Conservation (phyloP, 164 flowering plant genomes). For the Houttuynia cordata region DNA sequence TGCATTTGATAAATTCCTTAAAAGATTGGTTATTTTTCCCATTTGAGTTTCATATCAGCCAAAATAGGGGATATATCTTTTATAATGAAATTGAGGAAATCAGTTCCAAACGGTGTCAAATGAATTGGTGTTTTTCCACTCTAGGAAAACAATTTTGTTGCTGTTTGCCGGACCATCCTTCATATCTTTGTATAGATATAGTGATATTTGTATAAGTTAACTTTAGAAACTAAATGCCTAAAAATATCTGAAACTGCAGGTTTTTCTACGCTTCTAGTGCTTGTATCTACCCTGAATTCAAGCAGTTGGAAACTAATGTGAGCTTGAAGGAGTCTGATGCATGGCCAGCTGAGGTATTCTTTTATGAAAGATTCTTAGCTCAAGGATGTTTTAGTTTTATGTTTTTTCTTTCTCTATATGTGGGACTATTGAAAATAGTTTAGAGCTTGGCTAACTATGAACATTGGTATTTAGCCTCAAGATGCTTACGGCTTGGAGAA, state of each 20-base stretch:
- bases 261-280: slow-evolving; percentile 98
- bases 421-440: neutral
- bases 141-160: no score
- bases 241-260: slow-evolving; percentile 26
- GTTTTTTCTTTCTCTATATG: neutral
- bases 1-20: no score
- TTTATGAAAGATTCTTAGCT: no score
- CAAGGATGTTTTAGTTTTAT: neutral
- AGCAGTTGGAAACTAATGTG: slow-evolving; percentile 97
- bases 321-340: slow-evolving; percentile 99
- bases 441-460: neutral
- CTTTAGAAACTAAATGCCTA: neutral
- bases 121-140: no score
- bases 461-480: slow-evolving; percentile 60
- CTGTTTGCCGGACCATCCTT: no score
- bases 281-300: slow-evolving; percentile 95
- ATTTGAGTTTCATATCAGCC: no score
- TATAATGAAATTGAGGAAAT: no score
- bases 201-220: no score
- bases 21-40: no score
- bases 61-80: no score
- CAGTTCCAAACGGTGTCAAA: no score
- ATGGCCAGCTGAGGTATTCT: slow-evolving; percentile 96
- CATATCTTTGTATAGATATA: no score
- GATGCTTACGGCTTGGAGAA: slow-evolving; percentile 99